These are phyloP conservation scores for Tagetes patula DNA, from an alignment of 129 eudicot genomes.

Conservation along the genomic window DNA sequence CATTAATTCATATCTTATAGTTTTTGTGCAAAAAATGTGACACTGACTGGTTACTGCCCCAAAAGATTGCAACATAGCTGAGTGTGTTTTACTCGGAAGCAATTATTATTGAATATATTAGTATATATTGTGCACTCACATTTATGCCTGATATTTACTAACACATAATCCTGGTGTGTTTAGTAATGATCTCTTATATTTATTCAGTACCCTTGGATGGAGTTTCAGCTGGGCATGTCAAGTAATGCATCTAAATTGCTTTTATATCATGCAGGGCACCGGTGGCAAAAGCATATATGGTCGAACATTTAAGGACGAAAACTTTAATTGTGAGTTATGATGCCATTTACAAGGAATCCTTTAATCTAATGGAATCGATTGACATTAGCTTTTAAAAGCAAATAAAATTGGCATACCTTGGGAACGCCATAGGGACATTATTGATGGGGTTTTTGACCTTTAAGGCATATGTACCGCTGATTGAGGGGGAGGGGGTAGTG, in stretches of 20 bases:
- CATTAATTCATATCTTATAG: not conserved
- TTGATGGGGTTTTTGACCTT: not conserved
- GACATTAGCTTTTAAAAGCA: conserved; percentile 8
- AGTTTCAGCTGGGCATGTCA: not conserved
- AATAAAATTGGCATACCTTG: not conserved
- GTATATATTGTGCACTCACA: not conserved
- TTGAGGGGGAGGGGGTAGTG: not conserved
- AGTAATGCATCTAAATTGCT: conserved; percentile 14
- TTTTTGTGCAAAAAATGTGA: not conserved
- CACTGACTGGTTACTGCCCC: not conserved
- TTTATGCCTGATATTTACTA: not conserved
- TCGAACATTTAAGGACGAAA: conserved; percentile 90
- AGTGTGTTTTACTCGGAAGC: conserved; percentile 6
- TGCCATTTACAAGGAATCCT: not conserved
- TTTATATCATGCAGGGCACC: conserved; percentile 63
- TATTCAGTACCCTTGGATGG: not conserved
- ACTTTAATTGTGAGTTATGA: conserved; percentile 71
- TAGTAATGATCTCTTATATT: not conserved
- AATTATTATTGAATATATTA: not conserved
- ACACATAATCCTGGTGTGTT: not conserved
- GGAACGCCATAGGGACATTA: not conserved
- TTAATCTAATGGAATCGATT: conserved; percentile 8
- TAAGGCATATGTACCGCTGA: not conserved
- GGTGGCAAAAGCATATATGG: conserved; percentile 98
- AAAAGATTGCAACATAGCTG: not conserved